phyloP scores from a whole-genome alignment of 352 stramenopile species.

The Pythium apleroticum region DNA sequence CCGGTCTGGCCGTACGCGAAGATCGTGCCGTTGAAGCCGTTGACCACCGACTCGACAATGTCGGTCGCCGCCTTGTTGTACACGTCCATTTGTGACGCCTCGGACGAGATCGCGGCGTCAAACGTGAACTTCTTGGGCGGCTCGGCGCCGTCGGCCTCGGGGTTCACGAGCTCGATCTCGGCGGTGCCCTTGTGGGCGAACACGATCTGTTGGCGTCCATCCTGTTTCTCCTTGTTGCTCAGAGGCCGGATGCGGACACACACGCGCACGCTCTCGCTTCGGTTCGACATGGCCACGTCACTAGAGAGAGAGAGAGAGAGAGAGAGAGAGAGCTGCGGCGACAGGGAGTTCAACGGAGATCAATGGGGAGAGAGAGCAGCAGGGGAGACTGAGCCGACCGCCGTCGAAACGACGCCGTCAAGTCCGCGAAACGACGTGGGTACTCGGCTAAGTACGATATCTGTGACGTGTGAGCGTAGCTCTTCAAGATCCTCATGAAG shows the following conservation, averaged over 20 bases:
- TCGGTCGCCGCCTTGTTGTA: constrained; percentile 84
- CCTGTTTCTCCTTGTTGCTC: constrained; percentile 93
- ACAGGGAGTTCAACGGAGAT: no score
- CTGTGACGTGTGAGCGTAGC: constrained; percentile 13
- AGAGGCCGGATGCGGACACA: constrained; percentile 94
- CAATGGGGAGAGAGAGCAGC: no score
- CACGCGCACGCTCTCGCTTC: constrained; percentile 90
- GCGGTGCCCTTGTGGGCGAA: constrained; percentile 89
- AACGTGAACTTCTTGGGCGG: constrained; percentile 97
- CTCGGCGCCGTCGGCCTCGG: constrained; percentile 68
- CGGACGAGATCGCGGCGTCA: constrained; percentile 93
- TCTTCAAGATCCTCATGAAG: neutral
- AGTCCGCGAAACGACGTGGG: constrained; percentile 12
- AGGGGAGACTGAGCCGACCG: neutral
- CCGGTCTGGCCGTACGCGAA: constrained; percentile 90
- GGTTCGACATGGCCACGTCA: constrained; percentile 28
- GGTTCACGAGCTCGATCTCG: constrained; percentile 90
- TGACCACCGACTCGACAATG: constrained; percentile 90
- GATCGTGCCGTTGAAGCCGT: constrained; percentile 93
- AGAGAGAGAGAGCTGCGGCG: no score
- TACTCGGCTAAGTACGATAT: constrained; percentile 11
- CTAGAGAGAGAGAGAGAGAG: neutral
- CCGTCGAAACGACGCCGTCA: constrained; percentile 3
- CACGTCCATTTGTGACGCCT: constrained; percentile 89
- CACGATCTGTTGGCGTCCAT: constrained; percentile 83